Evolutionary conservation across 108 stramenopile genomes (phyloP).

Genomic region (Fragilaria crotonensis): DNA sequence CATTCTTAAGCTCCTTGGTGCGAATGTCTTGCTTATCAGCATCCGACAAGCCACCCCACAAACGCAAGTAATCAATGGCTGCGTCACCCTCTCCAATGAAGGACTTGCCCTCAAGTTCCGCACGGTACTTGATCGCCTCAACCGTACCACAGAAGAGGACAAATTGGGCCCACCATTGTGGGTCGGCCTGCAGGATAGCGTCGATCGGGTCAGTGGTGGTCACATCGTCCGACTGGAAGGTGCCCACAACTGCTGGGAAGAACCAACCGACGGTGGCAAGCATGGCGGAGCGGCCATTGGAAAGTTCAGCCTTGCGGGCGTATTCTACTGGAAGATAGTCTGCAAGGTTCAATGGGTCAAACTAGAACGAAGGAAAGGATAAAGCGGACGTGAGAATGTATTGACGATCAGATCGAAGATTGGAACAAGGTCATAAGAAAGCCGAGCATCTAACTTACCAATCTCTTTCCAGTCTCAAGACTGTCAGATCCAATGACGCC

Average conservation of each 20-base stretch:
- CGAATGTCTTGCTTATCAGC: conserved; percentile 59
- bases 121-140: conserved; percentile 82
- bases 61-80: conserved; percentile 78
- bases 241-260: conserved; percentile 67
- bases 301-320: conserved; percentile 82
- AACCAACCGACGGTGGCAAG: conserved; percentile 80
- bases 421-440: neutral
- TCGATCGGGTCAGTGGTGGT: conserved; percentile 84
- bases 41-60: conserved; percentile 53
- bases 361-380: conserved; percentile 23
- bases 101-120: conserved; percentile 70
- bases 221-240: conserved; percentile 65
- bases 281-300: conserved; percentile 89
- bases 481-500: conserved; percentile 35
- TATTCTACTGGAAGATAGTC: conserved; percentile 74
- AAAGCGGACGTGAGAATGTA: neutral
- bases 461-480: conserved; percentile 50
- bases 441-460: conserved; percentile 35
- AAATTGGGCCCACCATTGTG: conserved; percentile 93
- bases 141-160: conserved; percentile 76
- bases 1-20: conserved; percentile 92
- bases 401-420: neutral
- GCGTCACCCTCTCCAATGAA: conserved; percentile 71
- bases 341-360: conserved; percentile 75
- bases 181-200: conserved; percentile 79